These are phyloP conservation scores for Metrosideros polymorpha DNA, from an alignment of 441 rosid species.

Conservation along the genomic window DNA sequence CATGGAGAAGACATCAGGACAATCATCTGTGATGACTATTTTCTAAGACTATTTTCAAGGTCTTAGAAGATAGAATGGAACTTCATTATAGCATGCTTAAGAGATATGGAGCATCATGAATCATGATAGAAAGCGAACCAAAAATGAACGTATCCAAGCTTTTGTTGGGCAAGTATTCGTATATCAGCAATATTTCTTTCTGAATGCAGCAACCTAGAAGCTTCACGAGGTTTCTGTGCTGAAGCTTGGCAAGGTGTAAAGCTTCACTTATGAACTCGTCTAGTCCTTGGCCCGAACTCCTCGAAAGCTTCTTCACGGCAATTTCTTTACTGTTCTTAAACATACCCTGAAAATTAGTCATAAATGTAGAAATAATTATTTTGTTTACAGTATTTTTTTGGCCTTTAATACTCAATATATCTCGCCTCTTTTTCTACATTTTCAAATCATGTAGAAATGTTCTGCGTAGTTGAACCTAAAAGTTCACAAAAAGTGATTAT, in stretches of 20 bases:
- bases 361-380: background rate
- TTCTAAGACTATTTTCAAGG: background rate
- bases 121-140: background rate
- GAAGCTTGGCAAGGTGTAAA: conserved; percentile 18
- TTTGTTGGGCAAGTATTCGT: conserved; percentile 19
- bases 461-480: background rate
- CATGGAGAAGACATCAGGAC: background rate
- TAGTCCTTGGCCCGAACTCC: conserved; percentile 1
- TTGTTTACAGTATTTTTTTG: background rate
- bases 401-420: background rate
- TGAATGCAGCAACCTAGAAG: conserved; percentile 7
- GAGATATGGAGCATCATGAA: background rate
- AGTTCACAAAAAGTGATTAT: background rate
- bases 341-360: background rate
- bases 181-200: conserved; percentile 18
- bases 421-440: background rate
- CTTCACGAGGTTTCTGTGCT: conserved; percentile 16
- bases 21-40: background rate
- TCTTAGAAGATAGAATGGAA: background rate
- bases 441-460: background rate
- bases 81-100: background rate
- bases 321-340: background rate
- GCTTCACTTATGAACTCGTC: conserved; percentile 1
- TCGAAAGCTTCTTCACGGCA: conserved; percentile 1
- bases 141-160: background rate